phyloP scores from a whole-genome alignment of 352 stramenopile species.

The Poterioochromonas sp. region DNA sequence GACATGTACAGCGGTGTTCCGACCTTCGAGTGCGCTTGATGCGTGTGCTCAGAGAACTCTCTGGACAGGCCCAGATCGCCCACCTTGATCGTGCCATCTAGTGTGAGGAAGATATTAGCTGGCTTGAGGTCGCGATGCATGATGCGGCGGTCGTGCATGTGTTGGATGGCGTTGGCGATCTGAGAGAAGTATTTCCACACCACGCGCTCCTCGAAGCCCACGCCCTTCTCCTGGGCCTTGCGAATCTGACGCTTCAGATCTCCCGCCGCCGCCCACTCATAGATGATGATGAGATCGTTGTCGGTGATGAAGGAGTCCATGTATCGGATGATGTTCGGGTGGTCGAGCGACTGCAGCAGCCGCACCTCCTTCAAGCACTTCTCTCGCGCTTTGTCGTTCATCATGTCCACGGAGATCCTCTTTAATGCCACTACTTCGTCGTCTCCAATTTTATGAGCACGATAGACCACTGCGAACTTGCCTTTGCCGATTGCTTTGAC shows the following conservation, averaged over 20 bases:
- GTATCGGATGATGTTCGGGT: slow-evolving; percentile 82
- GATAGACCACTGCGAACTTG: slow-evolving; percentile 83
- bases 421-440: slow-evolving; percentile 73
- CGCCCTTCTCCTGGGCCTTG: slow-evolving; percentile 67
- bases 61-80: slow-evolving; percentile 2
- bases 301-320: slow-evolving; percentile 75
- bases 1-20: slow-evolving; percentile 89
- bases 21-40: slow-evolving; percentile 66
- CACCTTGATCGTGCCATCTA: slow-evolving; percentile 75
- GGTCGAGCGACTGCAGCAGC: slow-evolving; percentile 71
- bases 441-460: slow-evolving; percentile 60
- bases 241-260: slow-evolving; percentile 80
- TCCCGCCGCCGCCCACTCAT: slow-evolving; percentile 82
- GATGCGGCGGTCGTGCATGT: slow-evolving; percentile 75
- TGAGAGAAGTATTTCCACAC: slow-evolving; percentile 86
- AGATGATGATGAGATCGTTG: slow-evolving; percentile 80
- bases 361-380: slow-evolving; percentile 72
- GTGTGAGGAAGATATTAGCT: slow-evolving; percentile 82
- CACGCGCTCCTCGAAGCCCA: slow-evolving; percentile 75
- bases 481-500: slow-evolving; percentile 56
- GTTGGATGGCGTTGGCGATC: slow-evolving; percentile 65
- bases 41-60: slow-evolving; percentile 33
- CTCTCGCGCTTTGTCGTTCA: slow-evolving; percentile 71
- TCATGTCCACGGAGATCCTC: slow-evolving; percentile 77
- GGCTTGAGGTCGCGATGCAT: slow-evolving; percentile 87